Percentiles rank a stretch among this genome's conserved stretches.
phyloP scores from a whole-genome alignment of 768 basidiomycete genomes.

The Leccinum ochraceum region DNA sequence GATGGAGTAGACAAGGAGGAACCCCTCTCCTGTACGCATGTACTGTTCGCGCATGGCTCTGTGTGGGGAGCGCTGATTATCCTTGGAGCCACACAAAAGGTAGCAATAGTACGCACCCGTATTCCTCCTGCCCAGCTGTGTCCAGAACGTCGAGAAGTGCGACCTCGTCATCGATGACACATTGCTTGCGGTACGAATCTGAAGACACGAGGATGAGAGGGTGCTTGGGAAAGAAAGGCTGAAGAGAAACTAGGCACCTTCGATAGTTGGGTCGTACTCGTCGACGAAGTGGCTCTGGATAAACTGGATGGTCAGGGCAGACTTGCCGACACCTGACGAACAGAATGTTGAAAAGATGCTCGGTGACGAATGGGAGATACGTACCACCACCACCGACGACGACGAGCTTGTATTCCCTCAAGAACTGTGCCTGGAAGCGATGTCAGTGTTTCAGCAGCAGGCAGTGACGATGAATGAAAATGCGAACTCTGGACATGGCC shows the following conservation, averaged over 20 bases:
- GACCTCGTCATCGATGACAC: slow-evolving; percentile 98
- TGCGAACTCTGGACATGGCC: not conserved
- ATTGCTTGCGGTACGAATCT: slow-evolving; percentile 98
- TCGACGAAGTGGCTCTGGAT: slow-evolving; percentile 95
- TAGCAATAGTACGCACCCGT: slow-evolving; percentile 65
- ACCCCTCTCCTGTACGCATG: slow-evolving; percentile 98
- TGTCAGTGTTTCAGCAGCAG: slow-evolving; percentile 6
- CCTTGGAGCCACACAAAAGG: slow-evolving; percentile 3
- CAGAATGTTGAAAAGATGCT: slow-evolving; percentile 3
- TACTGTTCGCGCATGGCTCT: slow-evolving; percentile 99
- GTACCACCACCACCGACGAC: slow-evolving; percentile 97
- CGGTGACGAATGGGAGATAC: slow-evolving; percentile 34
- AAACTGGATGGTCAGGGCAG: slow-evolving; percentile 96
- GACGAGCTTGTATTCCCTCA: slow-evolving; percentile 97
- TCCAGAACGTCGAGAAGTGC: slow-evolving; percentile 95
- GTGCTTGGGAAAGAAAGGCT: not conserved
- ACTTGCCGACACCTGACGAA: slow-evolving; percentile 62
- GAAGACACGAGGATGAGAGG: not conserved
- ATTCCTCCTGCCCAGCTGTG: slow-evolving; percentile 98
- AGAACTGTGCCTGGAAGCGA: slow-evolving; percentile 68
- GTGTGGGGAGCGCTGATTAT: slow-evolving; percentile 12
- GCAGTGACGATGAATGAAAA: not conserved
- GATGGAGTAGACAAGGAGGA: slow-evolving; percentile 96
- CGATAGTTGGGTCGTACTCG: slow-evolving; percentile 95
- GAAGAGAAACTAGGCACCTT: slow-evolving; percentile 50